A percentile compares a stretch with the other conserved stretches of the same genome.
Conservation (phyloP, 108 stramenopile species). For the Nitzschia palea region DNA sequence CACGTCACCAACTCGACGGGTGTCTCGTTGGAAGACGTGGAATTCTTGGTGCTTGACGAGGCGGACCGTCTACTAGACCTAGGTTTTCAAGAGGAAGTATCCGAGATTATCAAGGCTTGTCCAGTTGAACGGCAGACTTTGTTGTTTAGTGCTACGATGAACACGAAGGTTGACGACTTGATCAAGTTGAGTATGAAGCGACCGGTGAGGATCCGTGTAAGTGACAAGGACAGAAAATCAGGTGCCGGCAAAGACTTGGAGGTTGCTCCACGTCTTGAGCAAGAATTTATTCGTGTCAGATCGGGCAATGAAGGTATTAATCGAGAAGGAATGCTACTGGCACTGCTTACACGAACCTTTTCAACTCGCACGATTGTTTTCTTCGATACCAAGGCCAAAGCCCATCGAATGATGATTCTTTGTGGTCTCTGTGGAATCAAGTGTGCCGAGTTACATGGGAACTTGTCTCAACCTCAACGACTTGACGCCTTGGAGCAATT, state of each 20-base stretch:
- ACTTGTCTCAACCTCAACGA: conserved; percentile 89
- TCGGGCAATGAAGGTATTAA: conserved; percentile 83
- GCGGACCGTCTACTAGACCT: conserved; percentile 93
- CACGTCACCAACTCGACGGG: conserved; percentile 90
- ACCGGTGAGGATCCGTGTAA: conserved; percentile 89
- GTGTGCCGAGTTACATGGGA: conserved; percentile 94
- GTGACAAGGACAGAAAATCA: conserved; percentile 49
- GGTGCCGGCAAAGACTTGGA: conserved; percentile 57
- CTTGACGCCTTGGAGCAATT: conserved; percentile 89
- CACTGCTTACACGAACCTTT: conserved; percentile 87
- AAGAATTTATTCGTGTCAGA: conserved; percentile 94
- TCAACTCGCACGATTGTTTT: conserved; percentile 87
- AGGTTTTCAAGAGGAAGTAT: conserved; percentile 96
- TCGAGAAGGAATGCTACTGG: conserved; percentile 90
- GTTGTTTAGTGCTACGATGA: conserved; percentile 98
- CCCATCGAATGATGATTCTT: conserved; percentile 90
- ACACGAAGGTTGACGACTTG: conserved; percentile 91
- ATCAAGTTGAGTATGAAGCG: conserved; percentile 85
- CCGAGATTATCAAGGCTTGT: conserved; percentile 88
- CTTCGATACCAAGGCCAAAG: conserved; percentile 91
- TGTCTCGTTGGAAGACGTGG: conserved; percentile 89
- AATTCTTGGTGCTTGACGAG: conserved; percentile 88
- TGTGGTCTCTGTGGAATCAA: conserved; percentile 83
- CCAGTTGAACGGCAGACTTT: conserved; percentile 91
- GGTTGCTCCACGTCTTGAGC: conserved; percentile 90